A percentile compares a stretch with the other conserved stretches of the same genome.
Evolutionary conservation across 495 filamentous ascomycete genomes (phyloP).

Genomic region (Aspergillus saccharolyticus): DNA sequence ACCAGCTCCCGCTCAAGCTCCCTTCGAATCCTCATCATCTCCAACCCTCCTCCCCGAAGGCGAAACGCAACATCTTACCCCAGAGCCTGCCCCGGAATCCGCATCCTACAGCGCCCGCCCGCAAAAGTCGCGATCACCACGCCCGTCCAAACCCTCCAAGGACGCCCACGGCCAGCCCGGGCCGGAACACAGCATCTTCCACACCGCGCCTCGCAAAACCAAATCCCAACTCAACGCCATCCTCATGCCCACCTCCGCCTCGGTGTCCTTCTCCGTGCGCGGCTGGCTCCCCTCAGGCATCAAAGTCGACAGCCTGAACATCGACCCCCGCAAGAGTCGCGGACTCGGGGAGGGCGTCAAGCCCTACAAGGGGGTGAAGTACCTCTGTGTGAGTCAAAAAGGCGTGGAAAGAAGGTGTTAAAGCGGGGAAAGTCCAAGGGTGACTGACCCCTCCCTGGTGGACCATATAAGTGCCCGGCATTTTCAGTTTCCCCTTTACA

Average conservation of each 20-base stretch:
- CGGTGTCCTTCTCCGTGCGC: conserved; percentile 83
- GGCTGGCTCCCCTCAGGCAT: conserved; percentile 95
- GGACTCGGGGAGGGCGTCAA: conserved; percentile 83
- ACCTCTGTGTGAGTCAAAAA: conserved; percentile 79
- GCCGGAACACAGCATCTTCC: conserved; percentile 25
- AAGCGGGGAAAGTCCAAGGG: too few relatives aligned
- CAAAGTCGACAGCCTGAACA: conserved; percentile 79
- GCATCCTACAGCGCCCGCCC: not conserved
- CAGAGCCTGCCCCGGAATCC: not conserved
- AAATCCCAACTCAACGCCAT: conserved; percentile 66
- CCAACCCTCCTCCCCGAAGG: conserved; percentile 5
- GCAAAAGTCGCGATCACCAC: not conserved
- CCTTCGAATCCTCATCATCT: conserved; percentile 4
- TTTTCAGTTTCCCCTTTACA: too few relatives aligned
- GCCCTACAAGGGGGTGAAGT: conserved; percentile 98
- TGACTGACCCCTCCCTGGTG: too few relatives aligned
- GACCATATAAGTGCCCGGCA: too few relatives aligned
- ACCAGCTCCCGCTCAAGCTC: conserved; percentile 21
- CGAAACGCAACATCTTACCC: not conserved
- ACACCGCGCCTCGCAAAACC: conserved; percentile 30
- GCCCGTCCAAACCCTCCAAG: conserved; percentile 1
- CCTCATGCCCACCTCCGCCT: conserved; percentile 86
- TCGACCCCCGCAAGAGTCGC: conserved; percentile 80
- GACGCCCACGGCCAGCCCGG: conserved; percentile 5
- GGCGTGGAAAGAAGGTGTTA: conserved; percentile 65